A percentile compares a stretch with the other conserved stretches of the same genome.
phyloP scores from a whole-genome alignment of 352 stramenopile genomes.

The Halophytophthora polymorphica region DNA sequence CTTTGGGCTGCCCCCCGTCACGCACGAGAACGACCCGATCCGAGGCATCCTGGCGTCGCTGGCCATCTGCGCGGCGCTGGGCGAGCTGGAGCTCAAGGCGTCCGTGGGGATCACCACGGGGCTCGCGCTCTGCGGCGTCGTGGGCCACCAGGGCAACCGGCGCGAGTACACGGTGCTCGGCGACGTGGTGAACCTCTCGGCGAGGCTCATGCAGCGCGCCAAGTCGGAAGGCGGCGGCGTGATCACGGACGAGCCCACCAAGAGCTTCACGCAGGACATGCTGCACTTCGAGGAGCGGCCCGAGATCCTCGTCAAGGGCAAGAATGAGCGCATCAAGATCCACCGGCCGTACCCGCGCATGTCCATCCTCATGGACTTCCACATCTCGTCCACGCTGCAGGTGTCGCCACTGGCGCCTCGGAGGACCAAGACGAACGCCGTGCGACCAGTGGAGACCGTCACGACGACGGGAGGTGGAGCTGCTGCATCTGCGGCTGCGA shows the following conservation, averaged over 20 bases:
- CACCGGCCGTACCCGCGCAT: constrained; percentile 84
- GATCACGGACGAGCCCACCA: constrained; percentile 87
- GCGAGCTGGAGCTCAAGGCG: constrained; percentile 66
- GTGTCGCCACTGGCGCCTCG: constrained; percentile 1
- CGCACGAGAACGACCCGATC: constrained; percentile 90
- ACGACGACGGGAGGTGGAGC: constrained; percentile 2
- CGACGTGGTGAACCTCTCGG: constrained; percentile 93
- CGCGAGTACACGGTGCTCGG: constrained; percentile 93
- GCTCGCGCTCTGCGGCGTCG: constrained; percentile 90
- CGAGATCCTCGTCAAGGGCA: constrained; percentile 92
- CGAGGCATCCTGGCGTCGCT: constrained; percentile 88
- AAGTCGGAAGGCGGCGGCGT: constrained; percentile 83
- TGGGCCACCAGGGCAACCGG: constrained; percentile 87
- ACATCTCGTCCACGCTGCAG: constrained; percentile 40
- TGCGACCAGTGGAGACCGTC: constrained; percentile 6
- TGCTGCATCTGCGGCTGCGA: constrained; percentile 16
- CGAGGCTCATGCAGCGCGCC: constrained; percentile 89
- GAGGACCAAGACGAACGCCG: constrained; percentile 7
- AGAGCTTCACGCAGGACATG: constrained; percentile 76
- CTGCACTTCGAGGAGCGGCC: constrained; percentile 88
- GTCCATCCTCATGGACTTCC: constrained; percentile 78
- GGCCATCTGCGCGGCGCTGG: constrained; percentile 73
- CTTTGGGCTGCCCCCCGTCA: constrained; percentile 90
- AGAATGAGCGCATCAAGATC: constrained; percentile 89
- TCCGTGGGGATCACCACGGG: constrained; percentile 92